These are phyloP conservation scores for Linderniella brevidens DNA, from an alignment of 257 asterid species.

Conservation along the genomic window DNA sequence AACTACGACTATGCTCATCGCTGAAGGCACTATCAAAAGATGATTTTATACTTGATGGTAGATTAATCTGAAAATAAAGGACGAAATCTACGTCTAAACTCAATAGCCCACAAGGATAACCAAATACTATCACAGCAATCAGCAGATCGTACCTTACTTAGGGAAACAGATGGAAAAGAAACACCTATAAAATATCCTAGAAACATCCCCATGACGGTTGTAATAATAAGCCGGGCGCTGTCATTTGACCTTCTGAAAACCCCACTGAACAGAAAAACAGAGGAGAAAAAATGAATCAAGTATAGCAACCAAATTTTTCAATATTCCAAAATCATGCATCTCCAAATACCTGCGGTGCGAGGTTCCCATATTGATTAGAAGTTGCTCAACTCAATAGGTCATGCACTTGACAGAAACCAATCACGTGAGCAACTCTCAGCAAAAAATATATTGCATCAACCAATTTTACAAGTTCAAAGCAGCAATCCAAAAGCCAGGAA, in stretches of 20 bases:
- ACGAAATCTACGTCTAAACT: not conserved
- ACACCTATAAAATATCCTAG: constrained; percentile 87
- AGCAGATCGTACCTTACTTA: constrained; percentile 41
- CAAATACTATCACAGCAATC: not conserved
- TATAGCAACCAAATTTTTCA: constrained; percentile 1
- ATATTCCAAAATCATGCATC: constrained; percentile 5
- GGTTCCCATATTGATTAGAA: constrained; percentile 58
- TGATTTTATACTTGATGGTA: constrained; percentile 63
- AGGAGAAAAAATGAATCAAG: constrained; percentile 6
- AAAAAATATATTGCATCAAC: constrained; percentile 22
- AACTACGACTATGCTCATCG: constrained; percentile 48
- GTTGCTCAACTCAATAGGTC: constrained; percentile 42
- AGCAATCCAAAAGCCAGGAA: constrained; percentile 15
- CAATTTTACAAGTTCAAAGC: constrained; percentile 14
- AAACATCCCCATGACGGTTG: constrained; percentile 81
- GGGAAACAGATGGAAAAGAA: constrained; percentile 79
- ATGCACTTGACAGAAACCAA: constrained; percentile 39
- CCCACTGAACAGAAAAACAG: constrained; percentile 38
- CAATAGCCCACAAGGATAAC: constrained; percentile 8
- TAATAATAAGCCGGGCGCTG: constrained; percentile 50
- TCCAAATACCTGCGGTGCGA: constrained; percentile 54
- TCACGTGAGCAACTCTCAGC: constrained; percentile 24
- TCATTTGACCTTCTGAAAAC: constrained; percentile 57
- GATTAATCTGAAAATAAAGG: constrained; percentile 42
- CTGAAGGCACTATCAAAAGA: constrained; percentile 45